Percentiles rank a stretch among this genome's conserved stretches.
Conservation (phyloP, 768 basidiomycete species). For the Naganishia vaughanmartiniae region DNA sequence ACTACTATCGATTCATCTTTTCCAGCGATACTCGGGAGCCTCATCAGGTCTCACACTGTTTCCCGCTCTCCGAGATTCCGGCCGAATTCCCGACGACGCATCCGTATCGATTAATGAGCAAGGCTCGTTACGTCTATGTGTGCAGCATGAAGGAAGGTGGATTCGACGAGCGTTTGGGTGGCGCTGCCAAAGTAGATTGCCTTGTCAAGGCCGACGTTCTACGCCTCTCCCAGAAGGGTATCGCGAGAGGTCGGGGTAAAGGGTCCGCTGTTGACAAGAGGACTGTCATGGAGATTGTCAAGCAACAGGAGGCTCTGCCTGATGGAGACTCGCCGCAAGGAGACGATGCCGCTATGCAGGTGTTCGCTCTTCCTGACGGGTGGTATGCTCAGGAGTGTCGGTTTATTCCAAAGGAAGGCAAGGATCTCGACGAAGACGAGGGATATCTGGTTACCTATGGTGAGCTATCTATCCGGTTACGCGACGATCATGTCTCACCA, state of each 20-base stretch:
- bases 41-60: slow-evolving; percentile 45
- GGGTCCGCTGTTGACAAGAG: slow-evolving; percentile 47
- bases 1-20: slow-evolving; percentile 51
- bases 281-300: slow-evolving; percentile 42
- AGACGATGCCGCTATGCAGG: slow-evolving; percentile 41
- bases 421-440: slow-evolving; percentile 48
- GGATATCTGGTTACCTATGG: slow-evolving; percentile 53
- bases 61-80: slow-evolving; percentile 52
- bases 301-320: slow-evolving; percentile 33
- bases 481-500: no score
- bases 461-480: slow-evolving; percentile 35
- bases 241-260: slow-evolving; percentile 37
- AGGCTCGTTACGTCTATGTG: slow-evolving; percentile 51
- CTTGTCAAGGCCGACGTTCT: slow-evolving; percentile 53
- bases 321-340: slow-evolving; percentile 26
- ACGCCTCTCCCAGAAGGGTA: slow-evolving; percentile 41
- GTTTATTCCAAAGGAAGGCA: slow-evolving; percentile 48
- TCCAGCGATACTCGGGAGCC: slow-evolving; percentile 7
- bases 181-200: slow-evolving; percentile 54
- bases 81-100: slow-evolving; percentile 54
- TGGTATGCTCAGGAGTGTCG: slow-evolving; percentile 52
- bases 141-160: slow-evolving; percentile 53
- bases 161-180: slow-evolving; percentile 53
- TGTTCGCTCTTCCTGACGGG: slow-evolving; percentile 50
- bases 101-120: slow-evolving; percentile 42